phyloP scores from a whole-genome alignment of 352 stramenopile genomes.

The Phytophthora kernoviae region DNA sequence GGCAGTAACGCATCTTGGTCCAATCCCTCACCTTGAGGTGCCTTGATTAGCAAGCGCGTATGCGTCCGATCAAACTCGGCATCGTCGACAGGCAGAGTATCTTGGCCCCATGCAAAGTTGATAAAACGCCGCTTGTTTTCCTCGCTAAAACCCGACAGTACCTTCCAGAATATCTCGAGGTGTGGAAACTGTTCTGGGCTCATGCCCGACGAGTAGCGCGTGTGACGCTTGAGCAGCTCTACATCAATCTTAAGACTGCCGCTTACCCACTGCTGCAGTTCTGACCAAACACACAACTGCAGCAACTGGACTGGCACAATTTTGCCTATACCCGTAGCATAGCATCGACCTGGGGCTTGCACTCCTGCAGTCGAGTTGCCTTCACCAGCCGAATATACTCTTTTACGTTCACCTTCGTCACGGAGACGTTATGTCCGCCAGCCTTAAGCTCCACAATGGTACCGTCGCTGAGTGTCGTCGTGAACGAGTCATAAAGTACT shows the following conservation, averaged over 20 bases:
- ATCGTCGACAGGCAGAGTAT: slow-evolving; percentile 76
- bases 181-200: slow-evolving; percentile 72
- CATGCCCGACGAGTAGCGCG: slow-evolving; percentile 80
- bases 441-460: slow-evolving; percentile 65
- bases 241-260: slow-evolving; percentile 80
- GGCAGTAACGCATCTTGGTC: slow-evolving; percentile 67
- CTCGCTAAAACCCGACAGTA: slow-evolving; percentile 61
- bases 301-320: slow-evolving; percentile 74
- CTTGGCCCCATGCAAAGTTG: slow-evolving; percentile 87
- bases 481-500: slow-evolving; percentile 71
- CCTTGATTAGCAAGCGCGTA: slow-evolving; percentile 76
- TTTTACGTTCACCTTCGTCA: slow-evolving; percentile 75
- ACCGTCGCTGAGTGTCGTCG: slow-evolving; percentile 72
- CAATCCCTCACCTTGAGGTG: slow-evolving; percentile 34
- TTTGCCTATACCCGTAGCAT: slow-evolving; percentile 69
- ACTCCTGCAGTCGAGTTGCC: slow-evolving; percentile 68
- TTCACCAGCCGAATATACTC: slow-evolving; percentile 75
- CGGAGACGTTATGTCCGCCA: slow-evolving; percentile 42
- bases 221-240: slow-evolving; percentile 79
- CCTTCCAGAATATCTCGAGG: slow-evolving; percentile 79
- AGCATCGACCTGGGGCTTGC: slow-evolving; percentile 74
- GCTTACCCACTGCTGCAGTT: slow-evolving; percentile 82
- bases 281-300: slow-evolving; percentile 77
- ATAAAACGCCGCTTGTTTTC: slow-evolving; percentile 86
- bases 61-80: slow-evolving; percentile 82